Base-by-base conservation (phyloP, 1,139 yeast genomes). In the Geotrichum phurueaensis region DNA sequence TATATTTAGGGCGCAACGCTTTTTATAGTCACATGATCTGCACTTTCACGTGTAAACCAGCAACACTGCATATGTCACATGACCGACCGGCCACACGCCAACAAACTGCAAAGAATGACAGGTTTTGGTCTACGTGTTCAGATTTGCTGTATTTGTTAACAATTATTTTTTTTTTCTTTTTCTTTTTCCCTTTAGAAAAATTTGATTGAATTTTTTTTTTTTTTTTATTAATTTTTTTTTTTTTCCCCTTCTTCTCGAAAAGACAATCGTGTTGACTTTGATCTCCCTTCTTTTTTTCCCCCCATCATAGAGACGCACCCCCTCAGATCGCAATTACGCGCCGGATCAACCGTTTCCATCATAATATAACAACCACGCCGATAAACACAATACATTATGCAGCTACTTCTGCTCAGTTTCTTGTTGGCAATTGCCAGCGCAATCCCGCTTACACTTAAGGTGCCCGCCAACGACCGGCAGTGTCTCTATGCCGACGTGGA, bases 401-500 rank as follows among this genome's bases (percentile, higher is more conserved):
- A 33, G n/a, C n/a, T 33, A 33, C 39, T 33, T 33, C n/a, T 33
- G 39, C n/a, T 33, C 39, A 33, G 39, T 33, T 33, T 33, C n/a
- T 10, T 33, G 39, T 33, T 33, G 39, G 39, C 39, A 33, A 33
- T 53, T 18, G 57, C 48, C 36, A 50, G 48, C 13, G 71, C 72
- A 7, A 60, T 70, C 22, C 75, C 97, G 13, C 76, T 92, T 68
- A 89, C 96, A 0, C 85, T 89, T 68, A 82, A 82, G 51, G 79
- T 94, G 65, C 84, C 85, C n/a, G 94, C 96, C 23, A 88, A 86
- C 68, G 94, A 86, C 65, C 80, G 79, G 64, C 81, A 87, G 60
- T 94, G 99, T 72, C 89, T 82, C 73, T 91, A 88, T 74, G 82
- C 87, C 22, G 83, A 86, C 72, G 89, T 94, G 59, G 83, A 84